These are phyloP conservation scores for Hymenoscyphus infarciens DNA, from an alignment of 2,329 filamentous ascomycete genomes.

Conservation along the genomic window DNA sequence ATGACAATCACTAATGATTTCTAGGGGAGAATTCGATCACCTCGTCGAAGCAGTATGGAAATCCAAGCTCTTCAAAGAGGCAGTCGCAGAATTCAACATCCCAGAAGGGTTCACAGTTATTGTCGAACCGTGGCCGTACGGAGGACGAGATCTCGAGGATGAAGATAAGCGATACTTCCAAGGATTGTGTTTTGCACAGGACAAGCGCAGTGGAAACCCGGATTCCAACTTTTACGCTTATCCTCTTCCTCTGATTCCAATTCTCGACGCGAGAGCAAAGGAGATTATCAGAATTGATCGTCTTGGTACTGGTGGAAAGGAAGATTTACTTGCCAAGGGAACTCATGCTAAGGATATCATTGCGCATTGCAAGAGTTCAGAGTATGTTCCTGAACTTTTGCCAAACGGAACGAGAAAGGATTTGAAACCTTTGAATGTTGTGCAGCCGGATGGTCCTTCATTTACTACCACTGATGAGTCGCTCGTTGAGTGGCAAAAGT, in stretches of 20 bases:
- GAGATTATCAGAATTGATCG: constrained; percentile 47
- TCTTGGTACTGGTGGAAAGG: constrained; percentile 38
- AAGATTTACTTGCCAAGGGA: constrained; percentile 41
- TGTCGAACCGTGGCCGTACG: constrained; percentile 50
- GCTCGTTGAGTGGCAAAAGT: constrained; percentile 51
- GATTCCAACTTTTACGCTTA: constrained; percentile 47
- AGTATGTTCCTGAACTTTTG: constrained; percentile 42
- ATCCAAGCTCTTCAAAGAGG: constrained; percentile 50
- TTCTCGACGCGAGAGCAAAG: constrained; percentile 46
- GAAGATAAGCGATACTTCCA: constrained; percentile 50
- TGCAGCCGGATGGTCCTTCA: constrained; percentile 59
- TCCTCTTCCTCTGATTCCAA: constrained; percentile 45
- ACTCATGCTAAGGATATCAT: constrained; percentile 44
- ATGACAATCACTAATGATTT: neutral
- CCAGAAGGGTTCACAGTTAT: constrained; percentile 54
- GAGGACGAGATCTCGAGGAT: constrained; percentile 46
- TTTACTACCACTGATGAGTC: constrained; percentile 49
- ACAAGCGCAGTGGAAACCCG: constrained; percentile 31
- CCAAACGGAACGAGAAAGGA: constrained; percentile 40
- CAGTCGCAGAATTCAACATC: constrained; percentile 48
- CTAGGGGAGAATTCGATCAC: constrained; percentile 44
- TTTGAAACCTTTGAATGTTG: constrained; percentile 57
- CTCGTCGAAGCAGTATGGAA: constrained; percentile 47
- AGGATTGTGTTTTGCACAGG: constrained; percentile 50
- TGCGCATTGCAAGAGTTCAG: constrained; percentile 37